Evolutionary conservation across 495 filamentous ascomycete genomes (phyloP), one percentile per base, ranked within the genome.

Genomic region (Tuber melanosporum): DNA sequence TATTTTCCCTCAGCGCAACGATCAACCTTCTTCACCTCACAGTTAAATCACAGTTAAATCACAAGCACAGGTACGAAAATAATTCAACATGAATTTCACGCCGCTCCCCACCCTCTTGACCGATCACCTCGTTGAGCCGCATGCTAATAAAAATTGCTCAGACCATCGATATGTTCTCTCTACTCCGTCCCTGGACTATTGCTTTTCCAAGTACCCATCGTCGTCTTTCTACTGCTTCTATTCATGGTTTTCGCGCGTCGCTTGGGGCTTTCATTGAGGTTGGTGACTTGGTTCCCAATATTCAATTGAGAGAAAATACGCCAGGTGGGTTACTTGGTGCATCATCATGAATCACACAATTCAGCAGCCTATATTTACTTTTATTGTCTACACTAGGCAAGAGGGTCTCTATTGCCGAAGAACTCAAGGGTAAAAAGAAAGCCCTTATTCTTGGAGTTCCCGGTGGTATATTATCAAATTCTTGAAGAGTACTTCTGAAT

Each of bases 371-470:
- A 46, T 70, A 2, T n/a, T 75, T 32, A 66, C 73, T 72, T 20
- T 62, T 45, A 4, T 42, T 22, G 43, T 32, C 14, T 42, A 3
- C n/a, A 36, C 90, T 90, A 36, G 94, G 92, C 70, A 95, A 93
- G 88, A 94, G 93, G 85, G 90, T 98, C 82, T 95, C 92, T 83
- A 87, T 99, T 74, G 89, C 90, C 80, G 88, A 91, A 80, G 92
- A 93, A 84, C 87, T 96, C 78, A 85, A 85, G 75, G 86, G 83
- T 43, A 90, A 89, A 70, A 89, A 78, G 32, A 87, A 91, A 83
- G 93, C 90, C 69, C 85, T 98, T 74, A 91, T 98, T 81, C 89
- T 98, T 76, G 95, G 95, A 71, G 93, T 96, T 57, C 95, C 95
- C 1, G 95, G 93, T 17, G 95, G 77, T 77, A 80, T 26, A 71